Evolutionary conservation across 2,329 filamentous ascomycete species (phyloP), one percentile per base, ranked within the genome.

Genomic region (Neonectria ditissima): DNA sequence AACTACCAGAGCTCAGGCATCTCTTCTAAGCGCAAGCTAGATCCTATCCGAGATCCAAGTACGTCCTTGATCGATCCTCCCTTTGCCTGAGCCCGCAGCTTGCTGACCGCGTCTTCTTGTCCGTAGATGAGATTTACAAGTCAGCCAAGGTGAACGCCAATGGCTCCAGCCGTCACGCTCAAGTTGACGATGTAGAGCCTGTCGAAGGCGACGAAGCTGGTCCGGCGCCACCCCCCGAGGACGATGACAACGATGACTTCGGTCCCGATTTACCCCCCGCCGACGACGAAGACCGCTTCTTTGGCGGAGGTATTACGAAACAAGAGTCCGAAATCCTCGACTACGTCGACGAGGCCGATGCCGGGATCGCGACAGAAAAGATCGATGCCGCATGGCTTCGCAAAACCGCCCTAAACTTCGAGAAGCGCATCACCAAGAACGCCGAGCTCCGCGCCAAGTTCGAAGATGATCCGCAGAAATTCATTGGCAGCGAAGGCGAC

Each of bases 351-450:
- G 79, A 78, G 20, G 77, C 76, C 26, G 77, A 79, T 54, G 75
- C 73, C 9, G 76, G 76, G 32, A 73, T 77, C 10, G 74, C 74
- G 67, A 85, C 88, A 1, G 93, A 97, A 71, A 94, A 91, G 78
- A 92, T 97, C 67, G 94, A 99, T 77, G 81, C 82, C 2, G 81
- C 90, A 1, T 99, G 96, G 95, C 81, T 99, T 66, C 89, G 93
- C 66, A 91, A 91, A 72, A 89, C 92, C 50, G 91, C 91, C 0
- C 83, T 97, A 43, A 91, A 88, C 71, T 96, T 99, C 75, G 95
- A 98, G 80, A 94, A 91, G 80, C 92, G 89, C 77, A 97, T 98
- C 76, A 91, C 88, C 53, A 95, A 92, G 80, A 99, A 99, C 76
- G 90, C 94, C 16, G 92, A 97, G 78, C 82, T 97, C 73, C 89